Evolutionary conservation across 176 grass and related monocot genomes (phyloP).

Genomic region (Oryza australiensis): DNA sequence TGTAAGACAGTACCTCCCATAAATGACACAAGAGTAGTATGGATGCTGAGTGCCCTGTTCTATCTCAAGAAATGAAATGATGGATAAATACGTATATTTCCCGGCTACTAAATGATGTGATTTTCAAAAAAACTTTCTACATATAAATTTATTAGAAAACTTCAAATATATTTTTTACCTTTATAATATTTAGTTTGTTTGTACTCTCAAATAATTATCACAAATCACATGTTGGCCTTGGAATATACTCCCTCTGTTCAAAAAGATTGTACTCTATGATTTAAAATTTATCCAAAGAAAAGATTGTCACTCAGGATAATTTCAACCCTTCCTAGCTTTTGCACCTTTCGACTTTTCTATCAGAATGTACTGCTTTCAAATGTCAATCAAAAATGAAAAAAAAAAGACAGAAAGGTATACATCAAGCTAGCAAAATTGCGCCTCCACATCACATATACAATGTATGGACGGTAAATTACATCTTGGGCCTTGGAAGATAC

Average conservation of each 20-base stretch:
- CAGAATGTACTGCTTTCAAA: neutral
- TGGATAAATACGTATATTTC: too few species aligned
- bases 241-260: neutral
- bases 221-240: neutral
- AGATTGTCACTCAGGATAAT: neutral
- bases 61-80: too few species aligned
- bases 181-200: too few species aligned
- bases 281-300: too few species aligned
- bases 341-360: neutral
- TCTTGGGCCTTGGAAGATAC: neutral
- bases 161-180: too few species aligned
- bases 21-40: neutral
- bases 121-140: too few species aligned
- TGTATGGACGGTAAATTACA: neutral
- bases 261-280: too few species aligned
- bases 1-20: neutral
- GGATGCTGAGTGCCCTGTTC: neutral
- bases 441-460: neutral
- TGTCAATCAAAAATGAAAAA: neutral
- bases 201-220: too few species aligned
- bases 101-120: accelerated
- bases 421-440: neutral
- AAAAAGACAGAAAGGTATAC: neutral
- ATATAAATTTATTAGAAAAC: too few species aligned
- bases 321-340: neutral